Conservation (phyloP, 805 yeast species). For the Yarrowia bubula region DNA sequence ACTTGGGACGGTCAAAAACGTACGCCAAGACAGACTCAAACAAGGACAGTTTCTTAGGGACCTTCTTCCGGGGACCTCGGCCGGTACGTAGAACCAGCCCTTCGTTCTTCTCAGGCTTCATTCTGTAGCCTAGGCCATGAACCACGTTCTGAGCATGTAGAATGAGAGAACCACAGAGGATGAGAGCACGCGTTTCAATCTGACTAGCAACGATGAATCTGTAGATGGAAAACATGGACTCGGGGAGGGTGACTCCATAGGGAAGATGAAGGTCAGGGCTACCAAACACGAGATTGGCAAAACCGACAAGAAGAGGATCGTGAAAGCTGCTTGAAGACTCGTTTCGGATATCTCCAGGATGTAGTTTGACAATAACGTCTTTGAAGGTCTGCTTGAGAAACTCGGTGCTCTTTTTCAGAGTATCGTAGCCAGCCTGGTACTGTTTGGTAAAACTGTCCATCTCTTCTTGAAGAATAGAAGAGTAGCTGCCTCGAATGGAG, state of each 20-base stretch:
- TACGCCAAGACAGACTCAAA: background rate
- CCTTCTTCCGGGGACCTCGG: background rate
- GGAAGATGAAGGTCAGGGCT: background rate
- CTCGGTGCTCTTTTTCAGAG: background rate
- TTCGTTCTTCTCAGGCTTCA: background rate
- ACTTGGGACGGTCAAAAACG: background rate
- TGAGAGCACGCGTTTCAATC: conserved; percentile 15
- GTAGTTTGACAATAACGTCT: background rate
- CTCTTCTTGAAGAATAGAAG: conserved; percentile 4
- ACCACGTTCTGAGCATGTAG: background rate
- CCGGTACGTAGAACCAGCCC: conserved; percentile 7
- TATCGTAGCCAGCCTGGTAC: background rate
- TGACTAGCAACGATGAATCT: background rate
- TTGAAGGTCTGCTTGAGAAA: background rate
- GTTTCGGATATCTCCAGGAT: conserved; percentile 9
- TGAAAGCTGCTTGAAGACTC: conserved; percentile 1
- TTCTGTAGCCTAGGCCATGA: background rate
- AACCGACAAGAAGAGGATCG: conserved; percentile 1
- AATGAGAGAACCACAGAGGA: background rate
- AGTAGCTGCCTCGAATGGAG: background rate
- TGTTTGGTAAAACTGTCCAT: background rate
- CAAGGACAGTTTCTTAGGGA: background rate
- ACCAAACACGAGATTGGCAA: background rate
- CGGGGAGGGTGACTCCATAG: background rate
- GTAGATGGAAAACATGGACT: conserved; percentile 16